Base-by-base conservation (phyloP, 768 basidiomycete species). In the Wakefieldia striispora region DNA sequence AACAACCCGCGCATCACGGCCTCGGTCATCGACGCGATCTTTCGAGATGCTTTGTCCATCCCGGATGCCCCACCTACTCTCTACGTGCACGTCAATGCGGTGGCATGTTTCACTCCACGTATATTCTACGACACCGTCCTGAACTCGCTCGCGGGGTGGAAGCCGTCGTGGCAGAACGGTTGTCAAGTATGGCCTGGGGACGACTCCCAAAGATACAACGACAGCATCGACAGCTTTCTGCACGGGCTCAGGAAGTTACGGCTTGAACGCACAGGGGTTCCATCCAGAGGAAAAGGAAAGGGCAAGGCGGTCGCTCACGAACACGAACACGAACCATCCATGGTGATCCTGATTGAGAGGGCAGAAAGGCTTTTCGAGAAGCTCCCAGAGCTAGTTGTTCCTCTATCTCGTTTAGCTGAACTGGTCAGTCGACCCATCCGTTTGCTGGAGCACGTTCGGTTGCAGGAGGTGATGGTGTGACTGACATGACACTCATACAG, bases 391-490 rank as follows among this genome's bases (percentile, higher is more conserved):
- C 61, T 90, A 1, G 47, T 91, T 2, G 81, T 88, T 10, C 86
- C 90, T 34, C 63, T 92, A 27, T 77, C 86, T 14, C 78, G 88
- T 43, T 70, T 92, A 24, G 71, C 80, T 4, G 90, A 92, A 59
- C 61, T 91, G 65, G 90, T 90, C 54, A 50, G 79, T 55, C 47
- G 34, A 10, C 9, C 45, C 20, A 12, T 31, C 13, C 43, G 40
- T n/a, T 34, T 17, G 12, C 27, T 6, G 13, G 31, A 39, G 27
- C 33, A 17, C 34, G 44, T 45, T 50, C 23, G 31, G 16, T 4
- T 23, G 19, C 40, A 16, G 11, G 23, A 27, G 34, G 36, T n/a
- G 13, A 36, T 20, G 56, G n/a, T 27, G 27, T 47, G 20, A 49
- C 48, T 38, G 17, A 42, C 39, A 17, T 58, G 34, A 34, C 23